Base-by-base conservation (phyloP, 805 yeast genomes). In the Candida xyloterini region DNA sequence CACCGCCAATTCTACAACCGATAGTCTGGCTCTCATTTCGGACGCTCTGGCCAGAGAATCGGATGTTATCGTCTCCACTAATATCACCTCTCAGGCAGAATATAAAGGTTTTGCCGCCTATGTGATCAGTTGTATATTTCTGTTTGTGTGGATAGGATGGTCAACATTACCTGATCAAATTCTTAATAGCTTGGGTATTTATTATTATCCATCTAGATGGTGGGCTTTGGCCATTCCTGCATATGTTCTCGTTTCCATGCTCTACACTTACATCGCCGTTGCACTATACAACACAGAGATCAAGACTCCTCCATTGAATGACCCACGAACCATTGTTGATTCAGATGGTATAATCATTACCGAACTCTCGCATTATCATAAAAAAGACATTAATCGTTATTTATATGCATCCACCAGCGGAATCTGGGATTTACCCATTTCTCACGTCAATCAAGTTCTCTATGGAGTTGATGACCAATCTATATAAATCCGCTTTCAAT, bases 31-130 rank as follows among this genome's bases (percentile, higher is more conserved):
- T 38, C 35, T 46, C 7, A 54, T 66, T 1, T 66, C 74, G 2
- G 87, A 81, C 55, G 67, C 70, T 13, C 60, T 81, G 6, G 86
- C 87, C 0, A 55, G 85, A 27, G 80, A 77, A 40, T 75, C 82
- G 0, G 87, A 81, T 57, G 86, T 79, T 13, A 80, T 74, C 0
- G 80, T 79, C 0, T 72, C 80, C 1, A 71, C 76, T 4, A 73
- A 72, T 42, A 60, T 67, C 24, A 71, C 81, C 0, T 74, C 77
- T 36, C 73, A 76, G 51, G 77, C 83, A 0, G 98, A 91, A 55
- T 93, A 91, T 62, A 81, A 77, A 53, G 96, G 97, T 9, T 93
- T 89, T 63, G 86, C 91, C 24, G 71, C 84, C 15, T 87, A 85
- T 56, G 81, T 88, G 5, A 68, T 86, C 0, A 74, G 84, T 11